phyloP scores from a whole-genome alignment of 176 grass and related monocot species.

The Cenchrus americanus region DNA sequence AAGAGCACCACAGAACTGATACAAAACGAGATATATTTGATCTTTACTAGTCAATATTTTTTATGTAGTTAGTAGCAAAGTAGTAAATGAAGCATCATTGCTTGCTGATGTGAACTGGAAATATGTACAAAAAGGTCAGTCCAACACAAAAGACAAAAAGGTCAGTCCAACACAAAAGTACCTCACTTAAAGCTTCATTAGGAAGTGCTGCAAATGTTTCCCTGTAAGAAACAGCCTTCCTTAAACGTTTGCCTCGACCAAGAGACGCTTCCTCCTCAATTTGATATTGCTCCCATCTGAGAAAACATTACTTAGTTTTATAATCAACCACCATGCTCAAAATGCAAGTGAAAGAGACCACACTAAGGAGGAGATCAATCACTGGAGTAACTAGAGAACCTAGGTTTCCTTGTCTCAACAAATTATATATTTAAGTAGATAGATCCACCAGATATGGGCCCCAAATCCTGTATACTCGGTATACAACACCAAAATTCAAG shows the following conservation, averaged over 20 bases:
- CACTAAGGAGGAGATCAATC: neutral
- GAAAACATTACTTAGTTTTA: slow-evolving; percentile 42
- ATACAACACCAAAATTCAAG: neutral
- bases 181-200: slow-evolving; percentile 97
- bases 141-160: slow-evolving; percentile 26
- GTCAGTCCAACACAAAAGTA: slow-evolving; percentile 36
- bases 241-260: slow-evolving; percentile 93
- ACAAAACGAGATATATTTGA: neutral
- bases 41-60: slow-evolving; percentile 19
- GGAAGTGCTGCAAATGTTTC: slow-evolving; percentile 90
- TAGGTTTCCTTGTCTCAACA: slow-evolving; percentile 2
- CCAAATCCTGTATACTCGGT: neutral
- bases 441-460: neutral
- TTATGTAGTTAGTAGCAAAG: slow-evolving; percentile 18
- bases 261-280: slow-evolving; percentile 91
- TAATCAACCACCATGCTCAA: neutral
- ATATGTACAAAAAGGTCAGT: slow-evolving; percentile 15
- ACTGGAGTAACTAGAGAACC: neutral
- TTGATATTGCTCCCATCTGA: slow-evolving; percentile 95
- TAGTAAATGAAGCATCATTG: slow-evolving; percentile 18
- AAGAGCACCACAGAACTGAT: too few species aligned
- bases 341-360: neutral
- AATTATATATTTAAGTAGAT: slow-evolving; percentile 6
- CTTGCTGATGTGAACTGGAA: neutral
- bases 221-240: slow-evolving; percentile 97